These are phyloP conservation scores for Tillandsia fasciculata DNA, from an alignment of 176 grass and related monocot genomes.

Conservation along the genomic window DNA sequence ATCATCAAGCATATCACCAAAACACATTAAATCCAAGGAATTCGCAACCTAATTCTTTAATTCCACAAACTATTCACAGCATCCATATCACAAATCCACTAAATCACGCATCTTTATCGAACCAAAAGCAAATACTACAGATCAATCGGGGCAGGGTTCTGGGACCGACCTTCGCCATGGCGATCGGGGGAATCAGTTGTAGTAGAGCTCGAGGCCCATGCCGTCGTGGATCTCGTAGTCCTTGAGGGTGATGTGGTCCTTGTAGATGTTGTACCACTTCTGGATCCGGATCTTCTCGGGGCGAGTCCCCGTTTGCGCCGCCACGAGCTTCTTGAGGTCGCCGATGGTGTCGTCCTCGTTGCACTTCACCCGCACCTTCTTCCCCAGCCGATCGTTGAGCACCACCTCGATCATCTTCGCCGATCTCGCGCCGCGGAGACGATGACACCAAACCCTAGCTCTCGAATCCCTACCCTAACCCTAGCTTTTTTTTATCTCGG, in stretches of 20 bases:
- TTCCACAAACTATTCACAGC: no score
- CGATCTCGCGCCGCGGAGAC: not conserved
- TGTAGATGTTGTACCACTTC: conserved; percentile 99
- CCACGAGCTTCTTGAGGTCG: conserved; percentile 99
- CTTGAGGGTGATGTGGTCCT: conserved; percentile 98
- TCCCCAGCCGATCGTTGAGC: conserved; percentile 91
- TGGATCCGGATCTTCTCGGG: conserved; percentile 97
- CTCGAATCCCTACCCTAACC: no score
- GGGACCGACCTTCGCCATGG: conserved; percentile 9
- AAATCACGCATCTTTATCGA: no score
- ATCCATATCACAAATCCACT: no score
- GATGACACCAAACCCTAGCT: no score
- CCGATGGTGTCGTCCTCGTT: conserved; percentile 99
- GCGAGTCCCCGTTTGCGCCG: conserved; percentile 87
- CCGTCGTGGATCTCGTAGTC: conserved; percentile 99
- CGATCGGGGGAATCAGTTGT: conserved; percentile 34
- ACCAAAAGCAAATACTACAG: no score
- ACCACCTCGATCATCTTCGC: conserved; percentile 95
- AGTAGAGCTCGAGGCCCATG: conserved; percentile 99
- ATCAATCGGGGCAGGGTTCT: no score
- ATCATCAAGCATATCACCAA: no score
- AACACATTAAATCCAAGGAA: no score
- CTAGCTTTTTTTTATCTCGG: no score
- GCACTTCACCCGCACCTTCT: conserved; percentile 99
- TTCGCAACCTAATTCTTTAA: no score